Percentiles rank a stretch among this genome's conserved stretches.
phyloP scores from a whole-genome alignment of 768 basidiomycete species.

The Mycena galericulata region DNA sequence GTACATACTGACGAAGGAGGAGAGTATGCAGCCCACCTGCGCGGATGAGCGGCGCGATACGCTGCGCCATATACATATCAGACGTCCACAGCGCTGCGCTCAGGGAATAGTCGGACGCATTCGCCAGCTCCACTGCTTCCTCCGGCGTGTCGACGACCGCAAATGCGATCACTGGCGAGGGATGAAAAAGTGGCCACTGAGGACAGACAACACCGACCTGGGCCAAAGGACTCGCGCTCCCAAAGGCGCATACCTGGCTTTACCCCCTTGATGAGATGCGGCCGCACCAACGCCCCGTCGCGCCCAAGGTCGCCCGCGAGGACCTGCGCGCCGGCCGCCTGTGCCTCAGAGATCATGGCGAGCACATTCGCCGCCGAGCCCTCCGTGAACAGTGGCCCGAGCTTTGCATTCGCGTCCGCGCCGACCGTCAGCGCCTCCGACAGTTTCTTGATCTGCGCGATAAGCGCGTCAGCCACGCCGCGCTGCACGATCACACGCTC shows the following conservation, averaged over 20 bases:
- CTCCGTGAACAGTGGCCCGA: conserved; percentile 58
- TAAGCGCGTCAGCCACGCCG: conserved; percentile 50
- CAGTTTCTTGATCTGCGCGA: conserved; percentile 48
- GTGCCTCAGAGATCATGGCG: conserved; percentile 57
- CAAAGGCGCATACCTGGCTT: conserved; percentile 64
- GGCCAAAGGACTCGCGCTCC: conserved; percentile 74
- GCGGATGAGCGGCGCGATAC: conserved; percentile 60
- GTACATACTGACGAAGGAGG: neutral
- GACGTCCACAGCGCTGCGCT: conserved; percentile 64
- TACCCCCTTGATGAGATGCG: conserved; percentile 63
- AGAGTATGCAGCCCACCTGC: conserved; percentile 49
- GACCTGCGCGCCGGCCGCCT: conserved; percentile 57
- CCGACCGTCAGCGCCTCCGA: conserved; percentile 53
- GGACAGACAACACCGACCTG: conserved; percentile 48
- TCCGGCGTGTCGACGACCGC: conserved; percentile 59
- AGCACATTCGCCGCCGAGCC: conserved; percentile 60
- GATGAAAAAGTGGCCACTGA: neutral
- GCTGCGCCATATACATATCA: conserved; percentile 56
- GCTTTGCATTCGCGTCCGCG: conserved; percentile 41
- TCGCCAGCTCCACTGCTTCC: conserved; percentile 68
- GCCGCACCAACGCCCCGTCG: conserved; percentile 58
- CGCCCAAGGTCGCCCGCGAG: conserved; percentile 56
- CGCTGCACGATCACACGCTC: conserved; percentile 68
- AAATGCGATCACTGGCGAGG: conserved; percentile 54
- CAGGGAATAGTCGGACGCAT: conserved; percentile 65